Percentiles rank a stretch among this genome's conserved stretches.
phyloP scores from a whole-genome alignment of 176 grass and related monocot species.

The Tillandsia fasciculata region DNA sequence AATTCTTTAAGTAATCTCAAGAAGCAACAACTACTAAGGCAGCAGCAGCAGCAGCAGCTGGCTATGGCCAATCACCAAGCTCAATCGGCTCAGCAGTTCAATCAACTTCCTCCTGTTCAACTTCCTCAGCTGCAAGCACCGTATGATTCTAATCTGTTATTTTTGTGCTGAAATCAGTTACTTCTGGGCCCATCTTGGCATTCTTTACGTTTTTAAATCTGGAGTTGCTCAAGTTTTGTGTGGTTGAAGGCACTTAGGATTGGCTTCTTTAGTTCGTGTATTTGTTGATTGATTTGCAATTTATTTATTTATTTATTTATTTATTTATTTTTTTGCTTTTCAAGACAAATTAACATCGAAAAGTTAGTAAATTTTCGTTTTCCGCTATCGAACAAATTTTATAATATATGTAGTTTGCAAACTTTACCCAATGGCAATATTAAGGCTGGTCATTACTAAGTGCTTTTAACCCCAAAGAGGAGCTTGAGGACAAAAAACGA shows the following conservation, averaged over 20 bases:
- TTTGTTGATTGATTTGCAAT: neutral
- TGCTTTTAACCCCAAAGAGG: too few relatives aligned
- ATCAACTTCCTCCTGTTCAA: constrained; percentile 55
- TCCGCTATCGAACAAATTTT: neutral
- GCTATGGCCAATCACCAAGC: constrained; percentile 32
- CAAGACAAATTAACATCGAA: neutral
- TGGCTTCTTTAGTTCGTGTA: neutral
- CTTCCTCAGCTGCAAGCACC: constrained; percentile 27
- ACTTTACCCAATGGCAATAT: neutral
- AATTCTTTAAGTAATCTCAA: constrained; percentile 28
- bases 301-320: neutral
- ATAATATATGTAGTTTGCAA: neutral
- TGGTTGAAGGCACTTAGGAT: too few relatives aligned
- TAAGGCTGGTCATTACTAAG: too few relatives aligned
- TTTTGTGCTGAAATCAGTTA: too few relatives aligned
- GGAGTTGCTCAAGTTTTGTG: too few relatives aligned
- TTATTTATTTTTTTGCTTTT: neutral
- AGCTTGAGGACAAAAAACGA: neutral
- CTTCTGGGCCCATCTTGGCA: too few relatives aligned
- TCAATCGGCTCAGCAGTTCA: constrained; percentile 57
- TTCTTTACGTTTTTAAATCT: too few relatives aligned
- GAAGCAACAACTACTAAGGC: constrained; percentile 49
- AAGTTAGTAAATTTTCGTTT: neutral
- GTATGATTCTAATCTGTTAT: constrained; percentile 12
- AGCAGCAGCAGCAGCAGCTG: constrained; percentile 36